Evolutionary conservation across 306 rosid species (phyloP).

Genomic region (Prunus mira): DNA sequence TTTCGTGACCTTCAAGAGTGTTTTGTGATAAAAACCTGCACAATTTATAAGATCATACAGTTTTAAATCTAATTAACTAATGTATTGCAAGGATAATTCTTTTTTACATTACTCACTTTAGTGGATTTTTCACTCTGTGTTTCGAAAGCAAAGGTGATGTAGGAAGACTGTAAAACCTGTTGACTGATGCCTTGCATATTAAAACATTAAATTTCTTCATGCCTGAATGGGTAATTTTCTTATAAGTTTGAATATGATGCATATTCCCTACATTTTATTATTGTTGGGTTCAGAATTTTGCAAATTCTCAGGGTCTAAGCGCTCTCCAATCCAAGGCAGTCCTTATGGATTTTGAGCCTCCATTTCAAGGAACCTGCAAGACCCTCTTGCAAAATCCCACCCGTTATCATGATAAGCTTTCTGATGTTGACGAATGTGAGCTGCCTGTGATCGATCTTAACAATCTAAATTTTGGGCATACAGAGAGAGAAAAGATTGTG

Average conservation of each 20-base stretch:
- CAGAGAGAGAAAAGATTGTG: constrained; percentile 46
- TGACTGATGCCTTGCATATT: neutral
- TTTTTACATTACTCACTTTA: too few relatives aligned
- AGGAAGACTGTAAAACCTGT: neutral
- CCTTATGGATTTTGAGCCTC: constrained; percentile 59
- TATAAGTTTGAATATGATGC: neutral
- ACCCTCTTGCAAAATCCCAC: constrained; percentile 20
- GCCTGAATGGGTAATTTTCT: neutral
- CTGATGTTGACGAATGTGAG: constrained; percentile 35
- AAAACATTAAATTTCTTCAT: neutral
- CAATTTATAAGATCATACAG: too few relatives aligned
- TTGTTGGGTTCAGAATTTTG: neutral
- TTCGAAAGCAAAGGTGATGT: neutral
- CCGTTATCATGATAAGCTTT: neutral
- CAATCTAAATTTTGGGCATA: constrained; percentile 16
- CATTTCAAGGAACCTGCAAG: constrained; percentile 48
- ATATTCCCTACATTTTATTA: neutral
- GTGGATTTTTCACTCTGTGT: too few relatives aligned
- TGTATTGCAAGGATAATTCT: too few relatives aligned
- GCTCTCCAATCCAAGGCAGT: neutral
- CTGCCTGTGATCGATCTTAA: constrained; percentile 57
- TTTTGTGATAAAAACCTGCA: too few relatives aligned
- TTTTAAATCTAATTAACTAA: too few relatives aligned
- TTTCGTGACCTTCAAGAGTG: too few relatives aligned
- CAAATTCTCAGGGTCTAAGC: neutral